phyloP scores from a whole-genome alignment of 2,329 filamentous ascomycete genomes.

The Pezizomycotina sp. region DNA sequence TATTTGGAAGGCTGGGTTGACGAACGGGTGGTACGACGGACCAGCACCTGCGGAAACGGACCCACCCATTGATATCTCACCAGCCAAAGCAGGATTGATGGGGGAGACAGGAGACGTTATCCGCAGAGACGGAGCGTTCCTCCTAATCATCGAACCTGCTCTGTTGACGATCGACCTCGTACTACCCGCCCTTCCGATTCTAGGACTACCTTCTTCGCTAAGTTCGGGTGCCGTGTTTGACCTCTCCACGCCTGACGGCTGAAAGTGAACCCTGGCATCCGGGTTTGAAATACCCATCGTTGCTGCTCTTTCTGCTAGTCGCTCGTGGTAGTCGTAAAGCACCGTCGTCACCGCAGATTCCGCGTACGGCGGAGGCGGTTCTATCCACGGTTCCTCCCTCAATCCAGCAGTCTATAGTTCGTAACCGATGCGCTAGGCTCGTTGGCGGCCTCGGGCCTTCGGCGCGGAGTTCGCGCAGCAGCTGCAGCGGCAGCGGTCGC shows the following conservation, averaged over 20 bases:
- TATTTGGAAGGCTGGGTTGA: too few species aligned
- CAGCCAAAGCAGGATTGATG: too few species aligned
- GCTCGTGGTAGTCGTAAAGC: constrained; percentile 16
- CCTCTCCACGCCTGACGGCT: constrained; percentile 17
- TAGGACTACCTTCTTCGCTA: constrained; percentile 1
- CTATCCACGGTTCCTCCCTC: constrained; percentile 23
- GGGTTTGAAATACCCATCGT: constrained; percentile 19
- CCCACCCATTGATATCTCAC: constrained; percentile 13
- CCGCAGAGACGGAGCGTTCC: constrained; percentile 14
- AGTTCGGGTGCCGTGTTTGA: constrained; percentile 4
- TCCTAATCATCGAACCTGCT: too few species aligned
- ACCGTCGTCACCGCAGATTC: constrained; percentile 19
- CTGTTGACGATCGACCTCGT: too few species aligned
- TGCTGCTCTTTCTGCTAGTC: constrained; percentile 14
- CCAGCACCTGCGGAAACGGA: constrained; percentile 18
- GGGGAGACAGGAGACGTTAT: constrained; percentile 17
- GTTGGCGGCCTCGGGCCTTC: constrained; percentile 22
- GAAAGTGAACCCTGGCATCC: constrained; percentile 20
- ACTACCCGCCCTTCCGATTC: neutral
- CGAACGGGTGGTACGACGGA: too few species aligned
- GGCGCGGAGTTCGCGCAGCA: constrained; percentile 19
- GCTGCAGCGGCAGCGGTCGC: constrained; percentile 21
- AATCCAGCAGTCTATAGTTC: constrained; percentile 19
- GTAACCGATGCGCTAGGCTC: constrained; percentile 21
- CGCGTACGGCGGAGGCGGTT: constrained; percentile 25